Evolutionary conservation across 352 stramenopile genomes (phyloP), one percentile per base, ranked within the genome.

Genomic region (Paralagenidium karlingii): DNA sequence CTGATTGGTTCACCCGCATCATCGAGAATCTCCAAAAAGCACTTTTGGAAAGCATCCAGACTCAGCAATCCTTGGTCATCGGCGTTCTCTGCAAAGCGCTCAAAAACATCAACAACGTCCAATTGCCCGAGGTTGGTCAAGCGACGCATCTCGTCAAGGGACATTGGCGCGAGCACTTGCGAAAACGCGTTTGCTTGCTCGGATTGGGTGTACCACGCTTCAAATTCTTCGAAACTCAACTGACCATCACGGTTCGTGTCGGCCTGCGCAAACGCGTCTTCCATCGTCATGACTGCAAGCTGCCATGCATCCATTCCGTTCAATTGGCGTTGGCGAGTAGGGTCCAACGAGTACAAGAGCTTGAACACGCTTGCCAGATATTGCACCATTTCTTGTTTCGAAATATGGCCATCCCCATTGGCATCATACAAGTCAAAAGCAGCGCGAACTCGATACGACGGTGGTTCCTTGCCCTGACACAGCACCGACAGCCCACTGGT

Each of bases 371-470:
- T 65, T 13, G 77, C 76, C 31, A 94, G 56, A 50, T 92, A 93
- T 27, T 55, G 52, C n/a, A 51, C 45, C 77, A 94, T 89, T 53
- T 94, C 79, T 2, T 78, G 40, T 5, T 60, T 73, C 3, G 78
- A 84, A 20, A 94, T 77, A 34, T 62, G 81, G 1, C 78, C 78
- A 45, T 94, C 69, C 22, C 77, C 61, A 48, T 93, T 83, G 11
- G 78, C 40, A 51, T 93, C 79, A 33, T 89, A 93, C 19, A 93
- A 47, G 45, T 95, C 82, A 49, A 93, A 93, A 9, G 82, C 77
- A 95, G 53, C 24, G 64, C 68, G 34, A 94, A 94, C 75, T 45
- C 89, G 89, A 22, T 93, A 73, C n/a, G n/a, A n/a, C 29, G 38
- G 32, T 21, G 78, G 54, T 31, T 90, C 73, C 0, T 66, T 74